These are phyloP conservation scores for Tephrocybe rancida DNA, from an alignment of 768 basidiomycete genomes.

Conservation along the genomic window DNA sequence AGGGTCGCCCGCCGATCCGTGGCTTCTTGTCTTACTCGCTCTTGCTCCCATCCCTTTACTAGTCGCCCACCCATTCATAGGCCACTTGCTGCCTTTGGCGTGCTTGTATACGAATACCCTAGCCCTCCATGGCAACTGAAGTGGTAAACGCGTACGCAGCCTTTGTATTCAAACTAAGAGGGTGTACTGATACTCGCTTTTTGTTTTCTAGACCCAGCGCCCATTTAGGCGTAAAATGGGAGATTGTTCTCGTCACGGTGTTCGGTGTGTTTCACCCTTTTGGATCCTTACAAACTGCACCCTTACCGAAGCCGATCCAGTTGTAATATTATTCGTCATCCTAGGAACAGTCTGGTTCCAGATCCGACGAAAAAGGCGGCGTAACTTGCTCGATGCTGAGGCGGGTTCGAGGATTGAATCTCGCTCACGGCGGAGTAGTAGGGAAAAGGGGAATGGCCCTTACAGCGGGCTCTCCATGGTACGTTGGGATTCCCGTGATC, in stretches of 20 bases:
- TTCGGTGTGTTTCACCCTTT: conserved; percentile 28
- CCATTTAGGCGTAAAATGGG: conserved; percentile 38
- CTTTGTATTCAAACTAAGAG: background rate
- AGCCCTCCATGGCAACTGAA: too few relatives aligned
- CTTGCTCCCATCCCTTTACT: background rate
- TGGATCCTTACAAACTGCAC: background rate
- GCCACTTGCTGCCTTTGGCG: background rate
- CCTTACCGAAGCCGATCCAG: conserved; percentile 11
- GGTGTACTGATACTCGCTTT: background rate
- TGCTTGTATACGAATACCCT: too few relatives aligned
- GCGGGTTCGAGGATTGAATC: background rate
- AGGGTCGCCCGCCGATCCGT: background rate
- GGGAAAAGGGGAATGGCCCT: conserved; percentile 5
- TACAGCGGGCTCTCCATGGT: conserved; percentile 6
- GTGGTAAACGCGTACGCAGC: background rate
- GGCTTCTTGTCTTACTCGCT: conserved; percentile 1
- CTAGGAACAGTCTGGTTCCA: conserved; percentile 27
- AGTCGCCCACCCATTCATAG: background rate
- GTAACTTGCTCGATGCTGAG: conserved; percentile 13
- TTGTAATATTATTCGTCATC: conserved; percentile 27
- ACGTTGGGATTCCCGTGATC: background rate
- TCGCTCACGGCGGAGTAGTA: background rate
- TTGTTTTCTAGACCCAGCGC: conserved; percentile 26
- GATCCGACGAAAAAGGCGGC: conserved; percentile 24
- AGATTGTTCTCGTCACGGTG: conserved; percentile 35